A percentile compares a stretch with the other conserved stretches of the same genome.
These are phyloP conservation scores for Rhodotorula sp. DNA, from an alignment of 1,284 basidiomycete genomes.

Conservation along the genomic window DNA sequence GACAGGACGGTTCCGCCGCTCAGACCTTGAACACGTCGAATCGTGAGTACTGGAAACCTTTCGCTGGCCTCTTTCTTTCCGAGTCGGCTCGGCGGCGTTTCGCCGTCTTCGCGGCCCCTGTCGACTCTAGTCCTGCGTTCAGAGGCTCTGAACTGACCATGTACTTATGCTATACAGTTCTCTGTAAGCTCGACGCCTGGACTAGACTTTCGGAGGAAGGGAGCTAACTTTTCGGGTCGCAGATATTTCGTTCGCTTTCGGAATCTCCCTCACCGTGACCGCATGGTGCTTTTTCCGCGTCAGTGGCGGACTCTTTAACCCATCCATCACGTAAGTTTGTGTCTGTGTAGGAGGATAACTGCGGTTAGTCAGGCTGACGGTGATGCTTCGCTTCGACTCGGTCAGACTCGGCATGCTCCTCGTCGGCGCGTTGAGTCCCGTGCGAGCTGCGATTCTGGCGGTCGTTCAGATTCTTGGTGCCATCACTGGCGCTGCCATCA, in stretches of 20 bases:
- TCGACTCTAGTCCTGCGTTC: too few relatives aligned
- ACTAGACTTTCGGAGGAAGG: too few relatives aligned
- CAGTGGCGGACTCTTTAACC: constrained; percentile 62
- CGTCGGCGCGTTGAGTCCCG: constrained; percentile 60
- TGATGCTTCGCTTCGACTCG: too few relatives aligned
- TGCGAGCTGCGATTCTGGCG: constrained; percentile 63
- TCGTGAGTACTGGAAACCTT: too few relatives aligned
- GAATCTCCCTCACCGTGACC: constrained; percentile 63
- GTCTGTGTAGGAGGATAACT: too few relatives aligned
- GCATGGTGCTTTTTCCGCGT: constrained; percentile 53
- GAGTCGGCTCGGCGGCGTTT: too few relatives aligned
- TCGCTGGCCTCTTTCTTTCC: too few relatives aligned
- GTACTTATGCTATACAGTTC: constrained; percentile 44
- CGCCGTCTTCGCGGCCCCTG: too few relatives aligned
- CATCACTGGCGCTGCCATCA: constrained; percentile 43
- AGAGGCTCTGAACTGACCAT: constrained; percentile 49
- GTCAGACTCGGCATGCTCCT: constrained; percentile 58
- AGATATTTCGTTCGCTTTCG: constrained; percentile 44
- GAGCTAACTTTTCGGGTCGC: too few relatives aligned
- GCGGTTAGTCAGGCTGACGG: too few relatives aligned
- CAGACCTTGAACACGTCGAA: too few relatives aligned
- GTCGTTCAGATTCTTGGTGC: constrained; percentile 48
- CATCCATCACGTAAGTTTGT: constrained; percentile 56
- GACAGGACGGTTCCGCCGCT: too few relatives aligned
- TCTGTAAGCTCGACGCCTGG: background rate